phyloP scores from a whole-genome alignment of 306 rosid species.

The Clitoria ternatea region DNA sequence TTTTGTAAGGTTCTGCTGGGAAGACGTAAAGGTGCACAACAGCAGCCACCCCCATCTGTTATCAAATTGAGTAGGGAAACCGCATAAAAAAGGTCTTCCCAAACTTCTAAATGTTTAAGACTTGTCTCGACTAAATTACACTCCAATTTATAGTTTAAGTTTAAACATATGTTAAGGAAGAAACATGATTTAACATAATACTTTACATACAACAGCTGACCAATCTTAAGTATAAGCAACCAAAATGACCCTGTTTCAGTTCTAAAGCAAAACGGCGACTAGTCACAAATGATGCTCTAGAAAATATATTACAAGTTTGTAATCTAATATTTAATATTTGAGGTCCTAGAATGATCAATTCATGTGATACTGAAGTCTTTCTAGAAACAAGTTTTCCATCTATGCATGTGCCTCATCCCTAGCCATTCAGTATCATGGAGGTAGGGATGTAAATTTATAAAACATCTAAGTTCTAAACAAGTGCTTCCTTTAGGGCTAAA shows the following conservation, averaged over 20 bases:
- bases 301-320: neutral
- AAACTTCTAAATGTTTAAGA: neutral
- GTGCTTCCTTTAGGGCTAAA: too few species aligned
- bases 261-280: neutral
- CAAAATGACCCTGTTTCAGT: neutral
- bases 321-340: neutral
- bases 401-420: too few species aligned
- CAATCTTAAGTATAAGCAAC: neutral
- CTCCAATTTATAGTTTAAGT: neutral
- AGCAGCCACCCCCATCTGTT: slow-evolving; percentile 87
- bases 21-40: slow-evolving; percentile 74
- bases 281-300: neutral
- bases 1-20: slow-evolving; percentile 80
- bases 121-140: neutral
- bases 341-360: neutral
- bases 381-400: neutral
- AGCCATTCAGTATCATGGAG: too few species aligned
- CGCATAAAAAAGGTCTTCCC: neutral
- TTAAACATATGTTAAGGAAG: too few species aligned
- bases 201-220: neutral
- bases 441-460: too few species aligned
- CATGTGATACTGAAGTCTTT: neutral
- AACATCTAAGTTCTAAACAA: too few species aligned
- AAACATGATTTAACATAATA: neutral
- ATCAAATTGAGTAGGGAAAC: slow-evolving; percentile 14